phyloP scores from a whole-genome alignment of 2,329 filamentous ascomycete genomes.

The Talaromyces sp. region DNA sequence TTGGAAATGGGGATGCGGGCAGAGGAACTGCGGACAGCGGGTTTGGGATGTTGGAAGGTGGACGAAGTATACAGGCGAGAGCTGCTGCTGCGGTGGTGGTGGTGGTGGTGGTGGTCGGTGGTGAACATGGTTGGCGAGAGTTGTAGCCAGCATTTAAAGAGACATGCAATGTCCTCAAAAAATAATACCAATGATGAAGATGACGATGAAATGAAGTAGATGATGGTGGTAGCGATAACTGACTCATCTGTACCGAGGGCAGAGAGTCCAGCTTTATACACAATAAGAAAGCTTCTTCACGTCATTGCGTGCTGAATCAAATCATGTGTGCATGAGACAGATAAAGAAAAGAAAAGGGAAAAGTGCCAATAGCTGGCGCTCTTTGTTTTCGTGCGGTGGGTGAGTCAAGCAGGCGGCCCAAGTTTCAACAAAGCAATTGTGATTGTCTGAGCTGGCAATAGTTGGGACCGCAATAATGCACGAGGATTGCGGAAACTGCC shows the following conservation, averaged over 20 bases:
- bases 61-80: neutral
- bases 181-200: neutral
- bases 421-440: neutral
- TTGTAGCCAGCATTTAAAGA: neutral
- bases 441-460: neutral
- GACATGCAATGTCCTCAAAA: neutral
- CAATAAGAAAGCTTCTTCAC: neutral
- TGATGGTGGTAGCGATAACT: neutral
- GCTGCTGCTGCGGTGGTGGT: neutral
- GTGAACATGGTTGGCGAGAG: neutral
- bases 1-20: constrained; percentile 11
- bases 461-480: neutral
- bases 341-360: neutral
- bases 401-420: neutral
- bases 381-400: neutral
- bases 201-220: neutral
- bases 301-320: neutral
- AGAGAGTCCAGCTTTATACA: neutral
- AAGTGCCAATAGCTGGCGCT: neutral
- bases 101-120: neutral
- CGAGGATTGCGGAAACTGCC: neutral
- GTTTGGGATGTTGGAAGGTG: neutral
- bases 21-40: neutral
- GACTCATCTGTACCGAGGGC: neutral
- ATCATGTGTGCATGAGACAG: neutral